A percentile compares a stretch with the other conserved stretches of the same genome.
These are phyloP conservation scores for Hsuehochloa calcarea DNA, from an alignment of 176 grass and related monocot species.

Conservation along the genomic window DNA sequence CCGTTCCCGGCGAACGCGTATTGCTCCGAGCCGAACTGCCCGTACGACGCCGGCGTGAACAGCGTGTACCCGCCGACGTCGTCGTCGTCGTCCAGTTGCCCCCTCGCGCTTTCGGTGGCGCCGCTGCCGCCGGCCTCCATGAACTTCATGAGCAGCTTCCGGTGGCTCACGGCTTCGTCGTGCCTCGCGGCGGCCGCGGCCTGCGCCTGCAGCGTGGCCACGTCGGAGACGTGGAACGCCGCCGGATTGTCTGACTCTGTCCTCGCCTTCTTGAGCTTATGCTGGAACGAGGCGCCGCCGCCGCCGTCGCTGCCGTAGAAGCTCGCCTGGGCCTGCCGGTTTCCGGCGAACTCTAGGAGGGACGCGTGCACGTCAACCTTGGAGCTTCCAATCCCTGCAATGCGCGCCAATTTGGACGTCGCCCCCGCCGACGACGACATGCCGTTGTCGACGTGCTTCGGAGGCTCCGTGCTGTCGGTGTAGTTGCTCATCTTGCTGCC, in stretches of 20 bases:
- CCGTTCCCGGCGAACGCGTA: constrained; percentile 58
- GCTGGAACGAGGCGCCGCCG: constrained; percentile 13
- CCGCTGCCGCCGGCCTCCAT: constrained; percentile 47
- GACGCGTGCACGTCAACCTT: constrained; percentile 14
- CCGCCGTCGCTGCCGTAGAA: neutral
- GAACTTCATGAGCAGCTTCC: constrained; percentile 80
- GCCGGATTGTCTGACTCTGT: neutral
- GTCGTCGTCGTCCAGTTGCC: constrained; percentile 17
- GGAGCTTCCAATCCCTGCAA: neutral
- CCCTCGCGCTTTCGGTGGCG: neutral
- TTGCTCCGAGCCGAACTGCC: constrained; percentile 59
- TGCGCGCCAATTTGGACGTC: neutral
- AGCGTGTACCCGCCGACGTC: constrained; percentile 38
- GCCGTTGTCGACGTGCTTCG: constrained; percentile 17
- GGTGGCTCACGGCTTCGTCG: constrained; percentile 53
- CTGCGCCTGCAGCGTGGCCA: constrained; percentile 34
- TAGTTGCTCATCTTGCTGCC: constrained; percentile 34
- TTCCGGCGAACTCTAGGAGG: constrained; percentile 24
- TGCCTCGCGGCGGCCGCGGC: constrained; percentile 33
- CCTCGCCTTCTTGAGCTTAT: constrained; percentile 54
- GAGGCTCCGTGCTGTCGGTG: neutral
- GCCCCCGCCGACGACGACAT: neutral
- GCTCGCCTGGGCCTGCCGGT: neutral
- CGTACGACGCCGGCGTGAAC: constrained; percentile 33
- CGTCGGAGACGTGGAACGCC: constrained; percentile 22